phyloP scores from a whole-genome alignment of 257 asterid genomes.

The Solanum bulbocastanum region DNA sequence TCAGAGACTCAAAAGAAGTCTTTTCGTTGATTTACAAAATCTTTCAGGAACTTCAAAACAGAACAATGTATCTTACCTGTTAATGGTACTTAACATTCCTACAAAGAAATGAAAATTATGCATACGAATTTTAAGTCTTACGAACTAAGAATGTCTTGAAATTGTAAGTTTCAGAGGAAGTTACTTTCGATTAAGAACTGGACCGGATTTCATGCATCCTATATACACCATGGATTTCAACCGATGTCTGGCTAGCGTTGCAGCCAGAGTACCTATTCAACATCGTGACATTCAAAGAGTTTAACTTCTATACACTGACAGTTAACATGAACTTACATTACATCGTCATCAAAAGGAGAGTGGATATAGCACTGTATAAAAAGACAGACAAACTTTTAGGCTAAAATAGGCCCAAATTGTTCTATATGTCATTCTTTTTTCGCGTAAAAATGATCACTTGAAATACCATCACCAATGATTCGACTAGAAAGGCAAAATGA shows the following conservation, averaged over 20 bases:
- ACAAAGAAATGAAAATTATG: background rate
- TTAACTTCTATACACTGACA: background rate
- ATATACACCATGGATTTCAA: conserved; percentile 43
- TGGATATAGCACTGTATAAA: conserved; percentile 32
- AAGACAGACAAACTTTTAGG: background rate
- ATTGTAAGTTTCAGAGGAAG: background rate
- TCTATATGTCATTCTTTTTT: background rate
- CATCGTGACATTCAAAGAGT: background rate
- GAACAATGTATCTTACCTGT: conserved; percentile 23
- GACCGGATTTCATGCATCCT: conserved; percentile 72
- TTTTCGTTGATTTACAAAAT: background rate
- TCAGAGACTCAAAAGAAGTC: background rate
- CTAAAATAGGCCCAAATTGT: background rate
- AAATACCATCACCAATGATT: background rate
- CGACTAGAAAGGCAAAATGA: background rate
- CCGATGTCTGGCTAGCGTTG: conserved; percentile 45
- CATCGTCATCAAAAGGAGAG: conserved; percentile 43
- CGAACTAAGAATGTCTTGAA: background rate
- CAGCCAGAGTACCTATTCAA: conserved; percentile 45
- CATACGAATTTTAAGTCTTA: background rate
- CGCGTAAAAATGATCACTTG: background rate
- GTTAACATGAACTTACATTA: background rate
- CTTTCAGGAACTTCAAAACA: background rate
- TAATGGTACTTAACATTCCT: conserved; percentile 57
- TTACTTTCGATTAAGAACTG: conserved; percentile 50